A percentile compares a stretch with the other conserved stretches of the same genome.
Evolutionary conservation across 2,329 filamentous ascomycete species (phyloP).

Genomic region (Colletotrichum somersetense): DNA sequence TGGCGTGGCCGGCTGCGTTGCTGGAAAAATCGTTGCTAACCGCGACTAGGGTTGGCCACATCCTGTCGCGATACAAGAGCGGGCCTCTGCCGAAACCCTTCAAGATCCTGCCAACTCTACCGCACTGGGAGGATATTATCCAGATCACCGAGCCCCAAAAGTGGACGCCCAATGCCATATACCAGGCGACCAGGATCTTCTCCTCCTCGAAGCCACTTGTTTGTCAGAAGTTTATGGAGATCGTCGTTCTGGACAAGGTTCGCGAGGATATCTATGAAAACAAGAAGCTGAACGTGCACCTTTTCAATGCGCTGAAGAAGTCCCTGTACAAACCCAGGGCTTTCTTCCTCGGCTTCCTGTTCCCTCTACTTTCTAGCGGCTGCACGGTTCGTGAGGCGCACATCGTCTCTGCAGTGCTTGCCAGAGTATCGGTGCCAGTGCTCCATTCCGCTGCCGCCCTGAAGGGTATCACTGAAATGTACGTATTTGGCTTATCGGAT

Average conservation of each 20-base stretch:
- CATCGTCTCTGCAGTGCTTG: constrained; percentile 89
- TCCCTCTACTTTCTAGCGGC: constrained; percentile 86
- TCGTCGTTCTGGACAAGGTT: constrained; percentile 89
- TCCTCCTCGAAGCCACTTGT: constrained; percentile 84
- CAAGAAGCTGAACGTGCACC: constrained; percentile 94
- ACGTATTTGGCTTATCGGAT: background rate
- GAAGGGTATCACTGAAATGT: constrained; percentile 91
- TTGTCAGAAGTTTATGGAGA: constrained; percentile 87
- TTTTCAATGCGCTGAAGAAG: constrained; percentile 95
- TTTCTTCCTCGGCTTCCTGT: constrained; percentile 91
- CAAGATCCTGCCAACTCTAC: constrained; percentile 93
- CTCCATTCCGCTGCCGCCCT: constrained; percentile 93
- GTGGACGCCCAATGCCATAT: constrained; percentile 82
- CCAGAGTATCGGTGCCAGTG: constrained; percentile 87
- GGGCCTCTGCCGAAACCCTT: constrained; percentile 98
- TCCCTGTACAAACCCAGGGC: constrained; percentile 92
- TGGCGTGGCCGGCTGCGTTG: constrained; percentile 10
- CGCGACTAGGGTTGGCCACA: constrained; percentile 77
- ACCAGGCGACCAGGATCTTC: constrained; percentile 93
- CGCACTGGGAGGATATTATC: constrained; percentile 91
- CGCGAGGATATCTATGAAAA: constrained; percentile 93
- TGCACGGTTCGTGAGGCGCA: constrained; percentile 93
- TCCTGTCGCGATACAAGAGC: constrained; percentile 92
- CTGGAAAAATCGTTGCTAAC: constrained; percentile 36
- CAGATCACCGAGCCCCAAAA: constrained; percentile 83